These are phyloP conservation scores for Pecoramyces ruminantium DNA, from an alignment of 192 early-diverging fungal genomes.

Conservation along the genomic window DNA sequence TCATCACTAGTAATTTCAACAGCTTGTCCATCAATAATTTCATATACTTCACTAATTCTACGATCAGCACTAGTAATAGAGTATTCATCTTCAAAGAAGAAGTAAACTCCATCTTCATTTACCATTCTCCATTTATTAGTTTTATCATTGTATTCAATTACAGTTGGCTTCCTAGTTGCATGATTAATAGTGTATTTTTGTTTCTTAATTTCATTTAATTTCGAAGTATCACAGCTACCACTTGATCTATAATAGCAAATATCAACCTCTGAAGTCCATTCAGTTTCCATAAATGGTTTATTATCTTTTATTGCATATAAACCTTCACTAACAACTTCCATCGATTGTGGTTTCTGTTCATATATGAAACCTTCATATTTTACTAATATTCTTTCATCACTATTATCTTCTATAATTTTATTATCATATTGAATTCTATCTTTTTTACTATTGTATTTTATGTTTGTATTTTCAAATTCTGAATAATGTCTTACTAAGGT, in stretches of 20 bases:
- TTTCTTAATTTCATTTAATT: not conserved
- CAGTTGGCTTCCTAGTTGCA: not conserved
- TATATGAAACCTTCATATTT: not conserved
- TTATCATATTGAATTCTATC: too few relatives aligned
- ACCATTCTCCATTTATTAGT: not conserved
- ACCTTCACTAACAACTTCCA: not conserved
- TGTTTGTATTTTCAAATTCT: too few relatives aligned
- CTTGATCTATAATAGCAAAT: too few relatives aligned
- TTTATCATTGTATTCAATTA: not conserved
- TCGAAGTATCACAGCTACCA: not conserved
- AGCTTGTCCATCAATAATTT: not conserved
- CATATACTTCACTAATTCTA: not conserved
- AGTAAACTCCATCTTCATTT: not conserved
- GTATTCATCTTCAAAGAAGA: not conserved
- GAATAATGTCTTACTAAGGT: too few relatives aligned
- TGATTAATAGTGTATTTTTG: not conserved
- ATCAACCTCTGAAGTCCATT: not conserved
- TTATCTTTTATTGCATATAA: not conserved
- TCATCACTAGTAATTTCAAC: not conserved
- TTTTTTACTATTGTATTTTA: too few relatives aligned
- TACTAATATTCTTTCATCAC: too few relatives aligned
- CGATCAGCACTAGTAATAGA: not conserved
- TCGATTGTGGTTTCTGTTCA: too few relatives aligned
- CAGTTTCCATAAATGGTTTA: not conserved
- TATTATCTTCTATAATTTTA: too few relatives aligned